phyloP scores from a whole-genome alignment of 1,139 yeast species.

The Pneumocystis murina region DNA sequence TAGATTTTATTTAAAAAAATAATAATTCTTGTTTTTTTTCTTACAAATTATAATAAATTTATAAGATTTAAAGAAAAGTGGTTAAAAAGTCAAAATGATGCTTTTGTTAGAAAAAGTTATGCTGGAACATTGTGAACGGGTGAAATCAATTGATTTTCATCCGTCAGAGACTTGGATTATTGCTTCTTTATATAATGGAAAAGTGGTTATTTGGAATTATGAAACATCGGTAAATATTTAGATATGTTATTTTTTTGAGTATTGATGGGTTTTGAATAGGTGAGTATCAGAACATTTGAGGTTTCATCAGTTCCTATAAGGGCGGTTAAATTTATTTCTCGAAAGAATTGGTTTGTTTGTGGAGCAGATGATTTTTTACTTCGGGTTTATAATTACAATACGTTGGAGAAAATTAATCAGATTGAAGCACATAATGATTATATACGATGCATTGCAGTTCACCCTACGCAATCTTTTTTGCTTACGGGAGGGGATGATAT shows the following conservation, averaged over 20 bases:
- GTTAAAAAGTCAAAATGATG: neutral
- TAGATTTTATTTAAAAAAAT: neutral
- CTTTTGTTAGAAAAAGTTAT: neutral
- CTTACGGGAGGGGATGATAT: constrained; percentile 86
- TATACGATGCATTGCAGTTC: constrained; percentile 82
- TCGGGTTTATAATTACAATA: constrained; percentile 84
- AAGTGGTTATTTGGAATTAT: constrained; percentile 13
- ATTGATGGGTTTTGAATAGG: constrained; percentile 27
- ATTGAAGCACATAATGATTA: constrained; percentile 98
- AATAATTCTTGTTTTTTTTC: neutral
- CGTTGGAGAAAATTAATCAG: constrained; percentile 85
- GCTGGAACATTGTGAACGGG: neutral
- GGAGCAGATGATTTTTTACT: constrained; percentile 93
- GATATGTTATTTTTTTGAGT: constrained; percentile 79
- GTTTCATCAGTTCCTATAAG: constrained; percentile 92
- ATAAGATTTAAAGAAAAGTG: neutral
- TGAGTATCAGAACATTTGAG: constrained; percentile 56
- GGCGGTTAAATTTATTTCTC: constrained; percentile 85
- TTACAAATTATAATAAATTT: neutral
- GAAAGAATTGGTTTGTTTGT: constrained; percentile 93
- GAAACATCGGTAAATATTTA: constrained; percentile 20
- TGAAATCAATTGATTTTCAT: constrained; percentile 68
- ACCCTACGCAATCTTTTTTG: constrained; percentile 80
- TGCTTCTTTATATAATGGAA: constrained; percentile 12
- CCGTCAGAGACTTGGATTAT: constrained; percentile 84